Evolutionary conservation across 441 rosid species (phyloP), one percentile per base, ranked within the genome.

Genomic region (Viola pubescens): DNA sequence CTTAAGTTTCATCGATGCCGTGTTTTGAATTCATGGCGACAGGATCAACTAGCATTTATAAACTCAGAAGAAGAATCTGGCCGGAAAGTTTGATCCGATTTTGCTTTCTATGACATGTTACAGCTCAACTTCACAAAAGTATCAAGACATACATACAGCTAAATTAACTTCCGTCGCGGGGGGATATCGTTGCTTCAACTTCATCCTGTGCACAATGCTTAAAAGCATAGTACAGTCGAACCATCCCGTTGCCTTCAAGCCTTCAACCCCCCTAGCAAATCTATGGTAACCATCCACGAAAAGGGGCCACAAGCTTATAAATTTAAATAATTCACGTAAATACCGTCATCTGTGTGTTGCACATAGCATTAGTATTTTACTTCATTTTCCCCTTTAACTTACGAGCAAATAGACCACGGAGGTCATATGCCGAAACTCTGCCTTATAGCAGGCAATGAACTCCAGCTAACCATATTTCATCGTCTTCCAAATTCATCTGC

Each of bases 401-500:
- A 59, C 57, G 52, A 9, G 59, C 61, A 40, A 50, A 38, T 54
- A 56, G 44, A 40, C 51, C 70, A 39, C 8, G 3, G 39, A 51
- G 56, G 58, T 46, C 54, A 53, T 52, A 61, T 4, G 34, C 34
- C 3, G 34, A 26, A 26, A 26, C 34, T 26, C 26, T 54, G 19
- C 48, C 12, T 9, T 53, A 45, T n/a, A 49, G 37, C 59, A 41
- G 2, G 34, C 34, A 26, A 26, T 6, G 51, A 66, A 60, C 42
- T 37, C 46, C 37, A 53, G 54, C 56, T 60, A 60, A 46, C 53
- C 62, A 45, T 43, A 58, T 48, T 14, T 50, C 48, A 58, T 37
- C 54, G 54, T 61, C 66, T 49, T 58, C 58, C 55, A 61, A 37
- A 47, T 53, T 11, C 52, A 53, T 39, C 64, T 40, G 34, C 34